A percentile compares a stretch with the other conserved stretches of the same genome.
Evolutionary conservation across 768 basidiomycete genomes (phyloP).

Genomic region (Clitopilus hobsonii): DNA sequence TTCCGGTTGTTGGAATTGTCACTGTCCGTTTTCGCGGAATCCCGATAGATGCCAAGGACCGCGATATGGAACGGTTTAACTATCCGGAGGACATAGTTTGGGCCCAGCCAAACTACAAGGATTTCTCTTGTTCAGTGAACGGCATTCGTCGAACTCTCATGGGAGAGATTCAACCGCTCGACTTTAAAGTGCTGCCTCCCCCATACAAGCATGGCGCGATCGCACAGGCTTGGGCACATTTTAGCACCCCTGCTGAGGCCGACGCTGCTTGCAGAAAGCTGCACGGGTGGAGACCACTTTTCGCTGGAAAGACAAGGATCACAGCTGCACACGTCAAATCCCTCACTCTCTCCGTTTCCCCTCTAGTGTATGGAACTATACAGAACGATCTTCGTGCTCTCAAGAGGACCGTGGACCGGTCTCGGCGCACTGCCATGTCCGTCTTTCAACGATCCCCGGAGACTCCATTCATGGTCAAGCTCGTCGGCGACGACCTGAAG

Average conservation of each 20-base stretch:
- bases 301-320: slow-evolving; percentile 41
- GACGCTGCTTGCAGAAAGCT: slow-evolving; percentile 42
- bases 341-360: slow-evolving; percentile 39
- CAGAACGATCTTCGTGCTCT: slow-evolving; percentile 42
- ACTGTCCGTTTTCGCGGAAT: slow-evolving; percentile 59
- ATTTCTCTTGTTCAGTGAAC: slow-evolving; percentile 32
- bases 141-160: slow-evolving; percentile 38
- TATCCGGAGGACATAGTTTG: slow-evolving; percentile 46
- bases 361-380: slow-evolving; percentile 32
- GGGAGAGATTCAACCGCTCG: slow-evolving; percentile 21
- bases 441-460: slow-evolving; percentile 13
- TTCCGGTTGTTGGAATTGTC: slow-evolving; percentile 52
- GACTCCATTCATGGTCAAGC: slow-evolving; percentile 30
- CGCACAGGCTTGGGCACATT: slow-evolving; percentile 53
- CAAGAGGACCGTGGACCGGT: slow-evolving; percentile 27
- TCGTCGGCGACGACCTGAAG: slow-evolving; percentile 46
- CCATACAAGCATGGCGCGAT: slow-evolving; percentile 42
- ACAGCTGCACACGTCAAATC: slow-evolving; percentile 51
- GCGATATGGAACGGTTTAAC: slow-evolving; percentile 41
- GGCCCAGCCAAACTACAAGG: slow-evolving; percentile 38
- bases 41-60: slow-evolving; percentile 37
- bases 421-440: slow-evolving; percentile 22
- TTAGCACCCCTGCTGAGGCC: slow-evolving; percentile 47
- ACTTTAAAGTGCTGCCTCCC: slow-evolving; percentile 44
- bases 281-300: slow-evolving; percentile 39